Evolutionary conservation across 495 filamentous ascomycete species (phyloP), one percentile per base, ranked within the genome.

Genomic region (Penicillium salamii): DNA sequence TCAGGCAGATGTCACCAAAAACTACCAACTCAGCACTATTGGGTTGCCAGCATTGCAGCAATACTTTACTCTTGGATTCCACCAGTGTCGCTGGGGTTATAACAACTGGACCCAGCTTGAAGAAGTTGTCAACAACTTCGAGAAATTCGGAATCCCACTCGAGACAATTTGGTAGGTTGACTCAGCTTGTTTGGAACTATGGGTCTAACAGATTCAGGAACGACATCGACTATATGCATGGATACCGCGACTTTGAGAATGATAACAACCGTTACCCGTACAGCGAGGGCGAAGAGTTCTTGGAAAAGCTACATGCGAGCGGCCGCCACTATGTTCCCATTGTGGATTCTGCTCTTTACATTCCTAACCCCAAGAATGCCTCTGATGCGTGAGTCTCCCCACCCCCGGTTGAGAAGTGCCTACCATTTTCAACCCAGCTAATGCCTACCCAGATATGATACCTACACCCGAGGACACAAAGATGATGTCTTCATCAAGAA

Each of bases 311-410:
- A 2, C 88, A 91, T 62, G 68, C 69, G 3, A 78, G 79, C 54
- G 77, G 81, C 7, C 86, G 87, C 56, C 85, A 91, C 55, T 95
- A 82, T 46, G 76, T 96, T 7, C 89, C 88, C 0, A 93, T 96
- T 38, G 78, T 96, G n/a, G 90, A 95, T 59, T 78, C 86, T 3
- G 89, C 87, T 5, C 81, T 93, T 23, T 92, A 91, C 53, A 80
- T 83, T 19, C 87, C 89, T 0, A 86, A 90, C 43, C 87, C 87
- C 3, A 67, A 78, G 13, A 87, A 93, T 54, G 72, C 75, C 0
- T 83, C 74, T 34, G 90, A 95, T 67, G 79, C 79, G 62, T 84
- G 57, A 61, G 74, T 63, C 6, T n/a, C 7, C 8, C n/a, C 5
- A 32, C 3, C 26, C 7, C 26, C 14, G 8, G n/a, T 14, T 2